A percentile compares a stretch with the other conserved stretches of the same genome.
Conservation (phyloP, 345 rosid genomes). For the Alliaria petiolata region DNA sequence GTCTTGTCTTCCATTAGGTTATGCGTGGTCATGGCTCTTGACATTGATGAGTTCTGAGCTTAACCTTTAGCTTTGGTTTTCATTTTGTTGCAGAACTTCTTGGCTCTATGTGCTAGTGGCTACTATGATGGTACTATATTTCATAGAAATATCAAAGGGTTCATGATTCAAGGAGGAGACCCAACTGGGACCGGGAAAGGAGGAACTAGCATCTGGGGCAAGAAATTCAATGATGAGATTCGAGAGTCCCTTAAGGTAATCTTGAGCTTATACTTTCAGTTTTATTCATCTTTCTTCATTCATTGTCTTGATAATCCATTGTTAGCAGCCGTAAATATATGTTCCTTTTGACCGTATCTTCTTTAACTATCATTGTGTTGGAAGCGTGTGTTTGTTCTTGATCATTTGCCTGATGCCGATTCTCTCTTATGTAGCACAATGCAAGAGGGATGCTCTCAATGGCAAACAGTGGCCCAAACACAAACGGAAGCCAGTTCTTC, state of each 20-base stretch:
- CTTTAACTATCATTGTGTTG: not conserved
- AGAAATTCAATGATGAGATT: constrained; percentile 96
- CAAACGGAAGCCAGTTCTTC: constrained; percentile 97
- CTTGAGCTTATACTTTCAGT: not conserved
- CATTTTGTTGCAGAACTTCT: constrained; percentile 61
- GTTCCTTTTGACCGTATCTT: not conserved
- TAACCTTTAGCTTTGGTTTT: not conserved
- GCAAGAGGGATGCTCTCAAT: constrained; percentile 88
- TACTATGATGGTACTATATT: constrained; percentile 87
- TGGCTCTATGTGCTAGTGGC: constrained; percentile 95
- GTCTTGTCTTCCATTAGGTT: not conserved
- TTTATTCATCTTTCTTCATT: not conserved
- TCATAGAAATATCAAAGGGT: constrained; percentile 91
- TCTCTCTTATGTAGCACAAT: constrained; percentile 60
- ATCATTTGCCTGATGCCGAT: not conserved
- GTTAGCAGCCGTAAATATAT: not conserved
- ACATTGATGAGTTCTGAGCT: not conserved
- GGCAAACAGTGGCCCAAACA: constrained; percentile 99
- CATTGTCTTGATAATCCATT: not conserved
- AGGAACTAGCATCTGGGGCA: constrained; percentile 97
- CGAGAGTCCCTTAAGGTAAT: constrained; percentile 94
- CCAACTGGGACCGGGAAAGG: constrained; percentile 97
- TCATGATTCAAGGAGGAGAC: constrained; percentile 99
- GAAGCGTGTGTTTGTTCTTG: not conserved
- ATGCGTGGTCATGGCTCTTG: no score